Percentiles rank a stretch among this genome's conserved stretches.
Conservation (phyloP, 2,329 filamentous ascomycete genomes). For the Phialocephala sp. region DNA sequence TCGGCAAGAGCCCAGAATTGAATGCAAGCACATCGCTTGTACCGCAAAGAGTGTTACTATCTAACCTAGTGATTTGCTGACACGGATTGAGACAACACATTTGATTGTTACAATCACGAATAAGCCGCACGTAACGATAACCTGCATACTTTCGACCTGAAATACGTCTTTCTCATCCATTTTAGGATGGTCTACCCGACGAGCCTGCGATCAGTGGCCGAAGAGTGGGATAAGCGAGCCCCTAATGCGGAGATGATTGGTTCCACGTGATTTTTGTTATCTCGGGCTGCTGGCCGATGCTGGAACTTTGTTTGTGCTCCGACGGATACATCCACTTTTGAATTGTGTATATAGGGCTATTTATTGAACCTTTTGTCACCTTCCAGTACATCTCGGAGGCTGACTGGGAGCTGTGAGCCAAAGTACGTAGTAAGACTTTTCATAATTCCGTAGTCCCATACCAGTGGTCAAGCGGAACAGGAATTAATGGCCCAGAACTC, state of each 20-base stretch:
- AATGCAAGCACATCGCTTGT: too few species aligned
- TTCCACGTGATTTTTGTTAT: conserved; percentile 23
- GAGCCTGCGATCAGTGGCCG: conserved; percentile 16
- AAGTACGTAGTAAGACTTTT: not conserved
- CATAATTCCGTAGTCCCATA: too few species aligned
- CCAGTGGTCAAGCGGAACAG: too few species aligned
- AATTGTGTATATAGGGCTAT: conserved; percentile 4
- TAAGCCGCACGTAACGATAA: not conserved
- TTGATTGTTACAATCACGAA: not conserved
- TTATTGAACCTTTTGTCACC: not conserved
- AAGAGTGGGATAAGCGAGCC: conserved; percentile 27
- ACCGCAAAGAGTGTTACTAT: too few species aligned
- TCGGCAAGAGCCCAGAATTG: not conserved
- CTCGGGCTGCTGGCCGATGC: conserved; percentile 18
- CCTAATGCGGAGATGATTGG: conserved; percentile 11
- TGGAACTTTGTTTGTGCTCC: conserved; percentile 11
- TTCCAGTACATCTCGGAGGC: not conserved
- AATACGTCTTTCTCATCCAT: conserved; percentile 5
- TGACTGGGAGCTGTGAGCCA: not conserved
- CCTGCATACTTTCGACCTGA: conserved; percentile 1
- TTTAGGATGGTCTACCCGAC: conserved; percentile 21
- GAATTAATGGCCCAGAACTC: not conserved
- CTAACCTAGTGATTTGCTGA: not conserved
- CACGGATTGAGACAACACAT: not conserved
- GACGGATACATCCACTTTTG: conserved; percentile 15